A percentile compares a stretch with the other conserved stretches of the same genome.
Conservation (phyloP, 2,329 filamentous ascomycete species). For the Cladophialophora exuberans region DNA sequence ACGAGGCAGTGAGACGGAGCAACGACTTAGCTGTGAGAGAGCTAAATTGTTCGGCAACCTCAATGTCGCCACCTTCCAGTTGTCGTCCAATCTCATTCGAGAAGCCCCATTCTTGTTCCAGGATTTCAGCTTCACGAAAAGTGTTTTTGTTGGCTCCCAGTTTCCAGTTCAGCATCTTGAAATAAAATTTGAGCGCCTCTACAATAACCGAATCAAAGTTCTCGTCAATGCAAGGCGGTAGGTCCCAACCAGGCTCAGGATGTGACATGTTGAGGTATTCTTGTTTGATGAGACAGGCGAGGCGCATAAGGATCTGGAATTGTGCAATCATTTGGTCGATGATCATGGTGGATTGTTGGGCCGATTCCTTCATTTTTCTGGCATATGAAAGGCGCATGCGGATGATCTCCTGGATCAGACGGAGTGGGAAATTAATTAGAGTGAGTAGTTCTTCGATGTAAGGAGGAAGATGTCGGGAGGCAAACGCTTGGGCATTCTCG, state of each 20-base stretch:
- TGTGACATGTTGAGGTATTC: constrained; percentile 83
- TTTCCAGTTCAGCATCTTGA: constrained; percentile 98
- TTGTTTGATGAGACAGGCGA: constrained; percentile 90
- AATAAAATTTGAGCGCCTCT: constrained; percentile 95
- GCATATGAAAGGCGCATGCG: constrained; percentile 88
- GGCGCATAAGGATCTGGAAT: constrained; percentile 88
- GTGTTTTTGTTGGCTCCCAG: constrained; percentile 97
- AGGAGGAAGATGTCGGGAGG: constrained; percentile 85
- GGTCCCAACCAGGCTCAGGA: constrained; percentile 89
- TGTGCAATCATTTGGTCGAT: constrained; percentile 97
- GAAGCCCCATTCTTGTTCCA: constrained; percentile 98
- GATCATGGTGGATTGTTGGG: constrained; percentile 89
- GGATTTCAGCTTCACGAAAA: constrained; percentile 96
- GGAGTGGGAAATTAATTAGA: constrained; percentile 94
- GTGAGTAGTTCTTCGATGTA: constrained; percentile 97
- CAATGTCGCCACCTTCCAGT: constrained; percentile 90
- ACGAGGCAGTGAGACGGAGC: constrained; percentile 83
- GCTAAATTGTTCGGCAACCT: constrained; percentile 94
- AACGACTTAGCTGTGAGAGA: constrained; percentile 91
- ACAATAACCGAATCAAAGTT: constrained; percentile 90
- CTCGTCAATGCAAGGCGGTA: constrained; percentile 95
- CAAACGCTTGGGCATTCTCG: constrained; percentile 79
- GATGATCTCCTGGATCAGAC: constrained; percentile 95
- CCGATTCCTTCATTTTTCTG: constrained; percentile 91
- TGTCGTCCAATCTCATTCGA: constrained; percentile 90